A percentile compares a stretch with the other conserved stretches of the same genome.
These are phyloP conservation scores for Senna tora DNA, from an alignment of 306 rosid genomes.

Conservation along the genomic window DNA sequence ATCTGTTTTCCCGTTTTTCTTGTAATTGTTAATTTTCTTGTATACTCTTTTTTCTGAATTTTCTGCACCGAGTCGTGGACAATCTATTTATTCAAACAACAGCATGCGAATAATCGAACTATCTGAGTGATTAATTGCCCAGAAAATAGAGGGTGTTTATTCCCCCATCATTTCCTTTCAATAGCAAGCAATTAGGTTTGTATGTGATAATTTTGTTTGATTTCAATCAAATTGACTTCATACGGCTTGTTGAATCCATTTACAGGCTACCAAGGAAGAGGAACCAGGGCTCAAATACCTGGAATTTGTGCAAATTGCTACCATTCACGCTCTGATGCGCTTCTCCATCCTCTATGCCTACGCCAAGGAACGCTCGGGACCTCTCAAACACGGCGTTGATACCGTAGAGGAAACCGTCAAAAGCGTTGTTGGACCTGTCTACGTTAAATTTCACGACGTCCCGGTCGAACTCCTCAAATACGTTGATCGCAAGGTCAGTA, in stretches of 20 bases:
- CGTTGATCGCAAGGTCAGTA: slow-evolving; percentile 43
- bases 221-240: background rate
- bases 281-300: slow-evolving; percentile 44
- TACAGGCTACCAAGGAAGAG: slow-evolving; percentile 29
- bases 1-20: too few relatives aligned
- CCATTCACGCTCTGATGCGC: slow-evolving; percentile 43
- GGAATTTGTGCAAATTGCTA: slow-evolving; percentile 48
- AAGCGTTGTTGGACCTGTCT: slow-evolving; percentile 50
- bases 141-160: background rate
- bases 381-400: slow-evolving; percentile 52
- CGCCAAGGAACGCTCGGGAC: slow-evolving; percentile 51
- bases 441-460: slow-evolving; percentile 44
- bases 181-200: background rate
- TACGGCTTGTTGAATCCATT: background rate
- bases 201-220: background rate
- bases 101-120: background rate
- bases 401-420: slow-evolving; percentile 51
- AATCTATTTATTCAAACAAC: background rate
- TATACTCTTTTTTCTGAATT: background rate
- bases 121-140: background rate
- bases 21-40: too few relatives aligned
- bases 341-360: slow-evolving; percentile 40
- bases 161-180: background rate
- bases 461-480: slow-evolving; percentile 43
- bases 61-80: too few relatives aligned